Evolutionary conservation across 768 basidiomycete genomes (phyloP), one percentile per base, ranked within the genome.

Genomic region (Tulasnella sp.): DNA sequence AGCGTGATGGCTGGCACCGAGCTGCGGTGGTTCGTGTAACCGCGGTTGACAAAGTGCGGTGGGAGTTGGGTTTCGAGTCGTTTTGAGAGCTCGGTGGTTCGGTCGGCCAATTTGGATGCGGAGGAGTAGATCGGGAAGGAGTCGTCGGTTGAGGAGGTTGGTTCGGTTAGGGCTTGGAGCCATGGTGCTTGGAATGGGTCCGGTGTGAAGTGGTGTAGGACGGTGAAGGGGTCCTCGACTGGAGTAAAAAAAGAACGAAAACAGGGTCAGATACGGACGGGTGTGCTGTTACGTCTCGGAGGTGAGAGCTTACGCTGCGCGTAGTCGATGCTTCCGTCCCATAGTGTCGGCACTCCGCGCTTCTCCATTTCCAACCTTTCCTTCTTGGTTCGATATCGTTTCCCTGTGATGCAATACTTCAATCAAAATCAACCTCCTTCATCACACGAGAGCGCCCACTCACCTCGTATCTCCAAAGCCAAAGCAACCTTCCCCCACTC

Each of bases 351-450:
- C 24, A 92, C 92, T 0, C 93, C 93, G 80, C 91, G 90, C 80
- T 89, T 92, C 82, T 94, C 94, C 71, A 94, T 88, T n/a, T 92
- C 88, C 79, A 94, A 82, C 14, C 93, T 88, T 81, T 95, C 93
- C 82, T 92, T 94, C 87, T 95, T 95, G 1, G 93, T 94, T 78
- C 89, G 89, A 83, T 94, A 94, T 18, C 90, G 89, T 77, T 62
- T 71, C 6, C 80, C 80, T 80, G 39, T 14, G n/a, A 0, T 4
- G 71, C 9, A 24, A 34, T 19, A 31, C 62, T 68, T 68, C 27
- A 68, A 34, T 27, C 31, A n/a, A 19, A 7, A n/a, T n/a, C n/a
- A 27, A 68, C 10, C 6, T 31, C n/a, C 24, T 58, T n/a, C 56
- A 27, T n/a, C n/a, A 1, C n/a, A 1, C 1, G 9, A n/a, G 8